Conservation (phyloP, 805 yeast genomes). For the Wickerhamiella hasegawae region DNA sequence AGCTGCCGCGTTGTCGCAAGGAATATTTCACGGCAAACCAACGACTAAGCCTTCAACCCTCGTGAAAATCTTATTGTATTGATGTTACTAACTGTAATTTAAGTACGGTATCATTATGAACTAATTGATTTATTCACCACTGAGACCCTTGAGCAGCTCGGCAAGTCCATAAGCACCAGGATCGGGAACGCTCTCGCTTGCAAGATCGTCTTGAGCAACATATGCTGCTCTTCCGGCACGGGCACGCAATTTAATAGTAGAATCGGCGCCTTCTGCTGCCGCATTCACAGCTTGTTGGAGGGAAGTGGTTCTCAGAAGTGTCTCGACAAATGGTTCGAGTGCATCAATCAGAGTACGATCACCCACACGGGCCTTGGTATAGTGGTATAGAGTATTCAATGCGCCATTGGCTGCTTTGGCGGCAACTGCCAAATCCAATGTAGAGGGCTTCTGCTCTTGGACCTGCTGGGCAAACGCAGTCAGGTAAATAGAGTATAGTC, state of each 20-base stretch:
- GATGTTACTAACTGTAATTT: not conserved
- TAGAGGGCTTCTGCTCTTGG: slow-evolving; percentile 13
- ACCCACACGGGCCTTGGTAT: slow-evolving; percentile 79
- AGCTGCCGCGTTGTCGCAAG: slow-evolving; percentile 34
- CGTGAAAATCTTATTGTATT: too few species aligned
- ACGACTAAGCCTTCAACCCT: too few species aligned
- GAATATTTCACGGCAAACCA: slow-evolving; percentile 10
- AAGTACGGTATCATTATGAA: not conserved
- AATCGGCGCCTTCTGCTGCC: slow-evolving; percentile 60
- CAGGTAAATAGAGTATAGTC: slow-evolving; percentile 70
- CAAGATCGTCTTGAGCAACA: slow-evolving; percentile 47
- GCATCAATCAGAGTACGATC: slow-evolving; percentile 85
- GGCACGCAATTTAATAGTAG: slow-evolving; percentile 61
- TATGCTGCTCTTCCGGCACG: slow-evolving; percentile 90
- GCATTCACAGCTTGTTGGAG: slow-evolving; percentile 46
- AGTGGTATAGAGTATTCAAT: slow-evolving; percentile 56
- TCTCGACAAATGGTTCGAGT: slow-evolving; percentile 67
- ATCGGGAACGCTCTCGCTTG: slow-evolving; percentile 50
- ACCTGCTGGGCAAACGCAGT: slow-evolving; percentile 55
- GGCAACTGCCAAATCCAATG: slow-evolving; percentile 13
- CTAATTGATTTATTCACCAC: not conserved
- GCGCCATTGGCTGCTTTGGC: slow-evolving; percentile 32
- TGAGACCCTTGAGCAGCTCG: slow-evolving; percentile 33
- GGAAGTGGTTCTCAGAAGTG: slow-evolving; percentile 35
- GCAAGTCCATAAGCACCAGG: slow-evolving; percentile 90